These are phyloP conservation scores for Coemansia sp. DNA, from an alignment of 192 early-diverging fungal species.

Conservation along the genomic window DNA sequence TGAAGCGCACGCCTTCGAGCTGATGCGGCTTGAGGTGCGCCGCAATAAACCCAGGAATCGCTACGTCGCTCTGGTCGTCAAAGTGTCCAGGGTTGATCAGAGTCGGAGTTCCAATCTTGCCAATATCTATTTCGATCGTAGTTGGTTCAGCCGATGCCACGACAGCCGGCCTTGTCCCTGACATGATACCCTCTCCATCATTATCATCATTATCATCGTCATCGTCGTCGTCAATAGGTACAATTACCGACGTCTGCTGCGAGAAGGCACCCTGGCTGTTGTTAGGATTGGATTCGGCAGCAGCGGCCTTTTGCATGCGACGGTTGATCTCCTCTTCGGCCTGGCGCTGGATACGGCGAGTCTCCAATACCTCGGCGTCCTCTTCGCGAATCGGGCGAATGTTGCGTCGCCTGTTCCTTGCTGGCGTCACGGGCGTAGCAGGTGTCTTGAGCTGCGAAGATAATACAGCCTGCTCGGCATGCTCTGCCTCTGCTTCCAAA, in stretches of 20 bases:
- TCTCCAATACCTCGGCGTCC: conserved; percentile 16
- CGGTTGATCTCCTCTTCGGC: conserved; percentile 16
- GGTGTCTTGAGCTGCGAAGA: not conserved
- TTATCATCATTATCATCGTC: not conserved
- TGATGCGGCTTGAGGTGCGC: conserved; percentile 68
- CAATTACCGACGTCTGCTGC: not conserved
- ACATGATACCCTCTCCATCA: conserved; percentile 6
- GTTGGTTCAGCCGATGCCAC: not conserved
- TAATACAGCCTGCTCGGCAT: not conserved
- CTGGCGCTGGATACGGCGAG: conserved; percentile 18
- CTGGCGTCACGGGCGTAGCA: not conserved
- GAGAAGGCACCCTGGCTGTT: not conserved
- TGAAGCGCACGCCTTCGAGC: conserved; percentile 75
- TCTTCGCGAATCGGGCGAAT: conserved; percentile 44
- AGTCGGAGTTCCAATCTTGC: conserved; percentile 21
- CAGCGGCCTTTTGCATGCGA: conserved; percentile 11
- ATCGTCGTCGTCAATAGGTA: not conserved
- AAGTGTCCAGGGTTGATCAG: conserved; percentile 63
- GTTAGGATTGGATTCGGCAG: not conserved
- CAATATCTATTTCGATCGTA: not conserved
- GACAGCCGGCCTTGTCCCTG: conserved; percentile 7
- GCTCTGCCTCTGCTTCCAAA: not conserved
- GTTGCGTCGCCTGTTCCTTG: conserved; percentile 24
- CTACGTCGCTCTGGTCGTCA: conserved; percentile 18
- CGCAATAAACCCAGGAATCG: conserved; percentile 60